Conservation (phyloP, 2,329 filamentous ascomycete genomes). For the Penicillium vulpinum region DNA sequence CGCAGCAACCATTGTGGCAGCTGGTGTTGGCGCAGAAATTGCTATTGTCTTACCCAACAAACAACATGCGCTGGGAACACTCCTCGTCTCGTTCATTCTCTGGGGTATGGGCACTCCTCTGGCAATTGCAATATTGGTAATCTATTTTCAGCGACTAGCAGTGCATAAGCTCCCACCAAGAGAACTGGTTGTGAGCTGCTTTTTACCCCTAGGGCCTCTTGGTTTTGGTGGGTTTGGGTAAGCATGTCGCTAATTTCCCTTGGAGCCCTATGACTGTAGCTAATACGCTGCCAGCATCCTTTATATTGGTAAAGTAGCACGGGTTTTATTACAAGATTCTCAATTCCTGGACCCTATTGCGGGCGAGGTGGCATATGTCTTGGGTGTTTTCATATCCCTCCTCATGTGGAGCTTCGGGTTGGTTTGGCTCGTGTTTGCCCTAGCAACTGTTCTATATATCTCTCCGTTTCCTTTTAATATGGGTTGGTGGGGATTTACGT, state of each 20-base stretch:
- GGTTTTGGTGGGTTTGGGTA: slow-evolving; percentile 64
- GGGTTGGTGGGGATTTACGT: slow-evolving; percentile 62
- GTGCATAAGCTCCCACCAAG: slow-evolving; percentile 65
- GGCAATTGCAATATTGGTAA: slow-evolving; percentile 62
- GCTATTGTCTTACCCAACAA: slow-evolving; percentile 59
- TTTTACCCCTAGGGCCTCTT: slow-evolving; percentile 66
- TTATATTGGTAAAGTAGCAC: slow-evolving; percentile 49
- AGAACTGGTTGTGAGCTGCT: slow-evolving; percentile 67
- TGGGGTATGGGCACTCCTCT: slow-evolving; percentile 66
- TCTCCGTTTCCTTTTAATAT: slow-evolving; percentile 57
- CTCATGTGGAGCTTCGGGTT: slow-evolving; percentile 60
- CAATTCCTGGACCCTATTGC: slow-evolving; percentile 41
- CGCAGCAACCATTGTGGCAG: slow-evolving; percentile 65
- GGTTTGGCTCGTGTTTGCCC: slow-evolving; percentile 57
- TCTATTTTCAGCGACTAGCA: slow-evolving; percentile 70
- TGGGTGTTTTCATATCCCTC: slow-evolving; percentile 55
- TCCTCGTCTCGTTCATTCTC: slow-evolving; percentile 66
- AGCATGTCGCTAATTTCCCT: slow-evolving; percentile 13
- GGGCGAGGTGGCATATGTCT: slow-evolving; percentile 59
- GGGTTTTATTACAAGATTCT: slow-evolving; percentile 43
- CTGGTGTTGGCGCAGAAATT: slow-evolving; percentile 64
- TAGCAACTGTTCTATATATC: slow-evolving; percentile 46
- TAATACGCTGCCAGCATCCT: slow-evolving; percentile 44
- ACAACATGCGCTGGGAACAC: slow-evolving; percentile 59
- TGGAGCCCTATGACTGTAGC: slow-evolving; percentile 47